phyloP scores from a whole-genome alignment of 768 basidiomycete species.

The Kwoniella dendrophila region DNA sequence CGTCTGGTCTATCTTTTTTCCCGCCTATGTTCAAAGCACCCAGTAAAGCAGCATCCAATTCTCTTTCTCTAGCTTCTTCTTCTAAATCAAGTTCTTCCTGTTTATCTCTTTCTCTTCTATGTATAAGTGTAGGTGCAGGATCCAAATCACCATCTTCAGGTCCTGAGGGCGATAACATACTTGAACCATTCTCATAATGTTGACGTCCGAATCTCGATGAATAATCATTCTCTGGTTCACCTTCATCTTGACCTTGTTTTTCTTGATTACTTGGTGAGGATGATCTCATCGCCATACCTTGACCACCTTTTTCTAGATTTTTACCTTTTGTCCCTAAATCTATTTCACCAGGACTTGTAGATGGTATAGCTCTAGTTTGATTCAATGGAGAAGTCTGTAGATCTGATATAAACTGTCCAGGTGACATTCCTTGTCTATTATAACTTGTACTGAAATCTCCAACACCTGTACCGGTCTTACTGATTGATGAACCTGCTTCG shows the following conservation, averaged over 20 bases:
- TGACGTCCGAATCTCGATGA: slow-evolving; percentile 1
- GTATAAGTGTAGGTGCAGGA: slow-evolving; percentile 27
- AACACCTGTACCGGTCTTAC: slow-evolving; percentile 6
- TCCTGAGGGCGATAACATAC: slow-evolving; percentile 39
- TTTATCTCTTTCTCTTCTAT: slow-evolving; percentile 37
- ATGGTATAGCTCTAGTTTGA: not conserved
- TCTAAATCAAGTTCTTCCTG: slow-evolving; percentile 47
- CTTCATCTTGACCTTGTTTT: not conserved
- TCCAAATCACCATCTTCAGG: slow-evolving; percentile 34
- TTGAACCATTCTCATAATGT: slow-evolving; percentile 7
- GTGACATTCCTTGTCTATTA: slow-evolving; percentile 7
- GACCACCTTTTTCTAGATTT: slow-evolving; percentile 19
- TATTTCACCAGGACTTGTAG: slow-evolving; percentile 13
- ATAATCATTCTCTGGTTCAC: slow-evolving; percentile 6
- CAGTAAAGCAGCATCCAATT: slow-evolving; percentile 17
- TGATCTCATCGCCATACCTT: slow-evolving; percentile 21
- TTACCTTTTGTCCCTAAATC: slow-evolving; percentile 14
- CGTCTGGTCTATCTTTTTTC: slow-evolving; percentile 6
- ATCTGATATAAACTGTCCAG: slow-evolving; percentile 7
- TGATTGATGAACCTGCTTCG: slow-evolving; percentile 19
- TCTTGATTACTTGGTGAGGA: not conserved
- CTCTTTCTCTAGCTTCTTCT: slow-evolving; percentile 43
- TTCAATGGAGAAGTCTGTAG: slow-evolving; percentile 9
- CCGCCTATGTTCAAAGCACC: slow-evolving; percentile 9
- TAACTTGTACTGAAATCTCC: slow-evolving; percentile 3